Evolutionary conservation across 768 basidiomycete species (phyloP).

Genomic region (Podaxis mareebaensis): DNA sequence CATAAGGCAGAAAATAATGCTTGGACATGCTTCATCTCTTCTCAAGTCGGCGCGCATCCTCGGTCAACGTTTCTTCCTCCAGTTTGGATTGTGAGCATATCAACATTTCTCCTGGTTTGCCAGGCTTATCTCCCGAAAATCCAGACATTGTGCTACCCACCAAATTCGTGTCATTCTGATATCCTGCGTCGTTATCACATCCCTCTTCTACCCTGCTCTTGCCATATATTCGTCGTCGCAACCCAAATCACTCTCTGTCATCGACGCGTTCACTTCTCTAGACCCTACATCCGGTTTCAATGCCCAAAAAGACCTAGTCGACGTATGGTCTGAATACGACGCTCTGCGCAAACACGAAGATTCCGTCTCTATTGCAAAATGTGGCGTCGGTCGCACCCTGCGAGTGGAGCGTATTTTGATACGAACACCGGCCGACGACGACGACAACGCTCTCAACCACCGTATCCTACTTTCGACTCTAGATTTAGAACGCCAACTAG

Average conservation of each 20-base stretch:
- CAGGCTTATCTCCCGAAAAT: slow-evolving; percentile 12
- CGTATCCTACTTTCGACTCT: slow-evolving; percentile 64
- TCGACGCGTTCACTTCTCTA: slow-evolving; percentile 60
- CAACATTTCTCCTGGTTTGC: neutral
- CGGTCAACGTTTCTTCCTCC: slow-evolving; percentile 58
- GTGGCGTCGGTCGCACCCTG: slow-evolving; percentile 66
- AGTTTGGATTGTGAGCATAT: slow-evolving; percentile 74
- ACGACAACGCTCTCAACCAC: slow-evolving; percentile 54
- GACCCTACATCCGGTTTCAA: slow-evolving; percentile 53
- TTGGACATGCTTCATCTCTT: slow-evolving; percentile 24
- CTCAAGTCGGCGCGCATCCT: slow-evolving; percentile 42
- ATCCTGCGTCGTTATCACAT: slow-evolving; percentile 85
- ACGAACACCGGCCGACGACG: slow-evolving; percentile 48
- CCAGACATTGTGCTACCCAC: slow-evolving; percentile 85
- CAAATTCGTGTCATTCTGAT: slow-evolving; percentile 89
- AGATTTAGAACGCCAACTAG: slow-evolving; percentile 61
- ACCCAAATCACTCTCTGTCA: slow-evolving; percentile 62
- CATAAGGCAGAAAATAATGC: slow-evolving; percentile 14
- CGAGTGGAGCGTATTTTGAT: slow-evolving; percentile 79
- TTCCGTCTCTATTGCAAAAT: slow-evolving; percentile 69
- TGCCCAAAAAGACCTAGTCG: slow-evolving; percentile 62
- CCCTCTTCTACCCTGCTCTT: slow-evolving; percentile 88
- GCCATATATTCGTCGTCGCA: slow-evolving; percentile 79
- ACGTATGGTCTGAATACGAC: slow-evolving; percentile 70
- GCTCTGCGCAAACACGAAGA: slow-evolving; percentile 69